Conservation (phyloP, 2,329 filamentous ascomycete genomes). For the Microdochium trichocladiopsis region DNA sequence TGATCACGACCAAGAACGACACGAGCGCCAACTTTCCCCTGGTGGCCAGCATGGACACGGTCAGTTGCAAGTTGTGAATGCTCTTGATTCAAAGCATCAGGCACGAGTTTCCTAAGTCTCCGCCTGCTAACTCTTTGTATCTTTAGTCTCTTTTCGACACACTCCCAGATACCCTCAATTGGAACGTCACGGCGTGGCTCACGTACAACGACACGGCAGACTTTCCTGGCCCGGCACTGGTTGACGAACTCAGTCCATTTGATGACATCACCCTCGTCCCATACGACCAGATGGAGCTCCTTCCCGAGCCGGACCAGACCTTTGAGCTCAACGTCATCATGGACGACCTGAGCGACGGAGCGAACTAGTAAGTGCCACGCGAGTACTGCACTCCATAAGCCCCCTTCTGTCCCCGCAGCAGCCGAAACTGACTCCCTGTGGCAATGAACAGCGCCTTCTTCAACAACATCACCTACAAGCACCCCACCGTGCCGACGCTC, state of each 20-base stretch:
- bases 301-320: conserved; percentile 53
- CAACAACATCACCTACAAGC: conserved; percentile 23
- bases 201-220: conserved; percentile 43
- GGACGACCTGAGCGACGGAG: conserved; percentile 61
- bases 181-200: conserved; percentile 59
- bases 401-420: no score
- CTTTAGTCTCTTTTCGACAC: conserved; percentile 57
- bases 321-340: conserved; percentile 60
- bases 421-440: no score
- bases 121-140: no score
- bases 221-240: conserved; percentile 40
- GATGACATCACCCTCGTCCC: conserved; percentile 71
- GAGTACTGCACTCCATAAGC: conserved; percentile 45
- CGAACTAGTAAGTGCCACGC: conserved; percentile 49
- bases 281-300: conserved; percentile 54
- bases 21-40: conserved; percentile 60
- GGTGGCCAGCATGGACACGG: conserved; percentile 62
- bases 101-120: no score
- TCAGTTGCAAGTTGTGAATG: conserved; percentile 24
- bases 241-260: conserved; percentile 59
- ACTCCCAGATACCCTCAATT: conserved; percentile 61
- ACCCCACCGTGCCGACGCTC: conserved; percentile 63
- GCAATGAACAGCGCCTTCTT: conserved; percentile 4
- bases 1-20: conserved; percentile 57
- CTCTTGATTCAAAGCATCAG: no score